phyloP scores from a whole-genome alignment of 495 filamentous ascomycete species.

The Penicillium flavigenum region DNA sequence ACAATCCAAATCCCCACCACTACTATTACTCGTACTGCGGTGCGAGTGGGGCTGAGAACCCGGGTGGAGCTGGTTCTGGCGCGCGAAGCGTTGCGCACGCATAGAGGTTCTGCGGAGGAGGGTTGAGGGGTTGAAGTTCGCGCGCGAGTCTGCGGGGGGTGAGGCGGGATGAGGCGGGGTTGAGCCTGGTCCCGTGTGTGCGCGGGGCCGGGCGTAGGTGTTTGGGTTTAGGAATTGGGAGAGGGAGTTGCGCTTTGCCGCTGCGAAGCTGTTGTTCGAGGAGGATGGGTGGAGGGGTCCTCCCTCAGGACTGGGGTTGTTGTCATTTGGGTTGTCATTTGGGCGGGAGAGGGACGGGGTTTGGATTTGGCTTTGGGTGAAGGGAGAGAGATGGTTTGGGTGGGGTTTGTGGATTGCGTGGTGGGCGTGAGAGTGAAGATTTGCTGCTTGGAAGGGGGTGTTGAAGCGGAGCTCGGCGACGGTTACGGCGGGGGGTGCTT shows the following conservation, averaged over 20 bases:
- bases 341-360: slow-evolving; percentile 15
- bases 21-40: slow-evolving; percentile 33
- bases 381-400: slow-evolving; percentile 29
- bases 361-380: slow-evolving; percentile 27
- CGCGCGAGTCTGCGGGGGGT: neutral
- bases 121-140: slow-evolving; percentile 12
- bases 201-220: slow-evolving; percentile 31
- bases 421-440: slow-evolving; percentile 33
- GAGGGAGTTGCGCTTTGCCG: slow-evolving; percentile 35
- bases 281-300: neutral
- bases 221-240: slow-evolving; percentile 40
- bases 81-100: slow-evolving; percentile 21
- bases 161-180: neutral
- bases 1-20: slow-evolving; percentile 18
- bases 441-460: slow-evolving; percentile 57
- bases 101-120: slow-evolving; percentile 26
- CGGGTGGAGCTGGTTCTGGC: slow-evolving; percentile 20
- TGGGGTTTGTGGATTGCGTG: slow-evolving; percentile 24
- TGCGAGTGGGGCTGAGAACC: slow-evolving; percentile 12
- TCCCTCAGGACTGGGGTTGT: neutral
- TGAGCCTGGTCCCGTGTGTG: slow-evolving; percentile 27
- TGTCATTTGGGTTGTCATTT: slow-evolving; percentile 8
- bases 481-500: slow-evolving; percentile 44
- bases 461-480: slow-evolving; percentile 90
- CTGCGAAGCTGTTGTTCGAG: slow-evolving; percentile 3